These are phyloP conservation scores for Epichloe uncinata DNA, from an alignment of 2,329 filamentous ascomycete genomes.

Conservation along the genomic window DNA sequence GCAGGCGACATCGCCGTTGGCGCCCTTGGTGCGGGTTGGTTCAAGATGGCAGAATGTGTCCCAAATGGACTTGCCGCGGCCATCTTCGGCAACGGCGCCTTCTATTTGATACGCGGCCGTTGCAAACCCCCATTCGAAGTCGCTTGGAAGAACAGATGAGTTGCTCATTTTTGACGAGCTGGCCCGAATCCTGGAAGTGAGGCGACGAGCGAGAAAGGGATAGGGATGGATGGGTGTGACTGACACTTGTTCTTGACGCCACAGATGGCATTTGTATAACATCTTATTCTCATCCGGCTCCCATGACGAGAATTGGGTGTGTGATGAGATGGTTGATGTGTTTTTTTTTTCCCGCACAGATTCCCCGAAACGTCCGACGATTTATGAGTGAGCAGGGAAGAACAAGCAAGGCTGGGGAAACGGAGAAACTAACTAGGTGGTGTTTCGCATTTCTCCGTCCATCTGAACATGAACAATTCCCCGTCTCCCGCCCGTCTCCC, in stretches of 20 bases:
- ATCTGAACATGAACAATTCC: too few species aligned
- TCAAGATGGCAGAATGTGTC: slow-evolving; percentile 28
- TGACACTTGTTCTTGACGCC: too few species aligned
- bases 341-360: too few species aligned
- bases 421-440: background rate
- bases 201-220: background rate
- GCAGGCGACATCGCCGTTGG: slow-evolving; percentile 33
- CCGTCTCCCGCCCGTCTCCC: too few species aligned
- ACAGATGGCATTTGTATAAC: background rate
- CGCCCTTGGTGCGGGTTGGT: slow-evolving; percentile 25
- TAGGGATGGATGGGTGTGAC: too few species aligned
- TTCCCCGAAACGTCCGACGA: too few species aligned
- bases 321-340: too few species aligned
- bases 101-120: slow-evolving; percentile 33
- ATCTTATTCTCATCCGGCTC: background rate
- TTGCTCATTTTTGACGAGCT: slow-evolving; percentile 3
- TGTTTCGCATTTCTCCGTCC: background rate
- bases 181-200: background rate
- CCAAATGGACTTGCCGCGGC: slow-evolving; percentile 30
- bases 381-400: background rate
- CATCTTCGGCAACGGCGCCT: slow-evolving; percentile 26
- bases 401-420: background rate
- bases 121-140: slow-evolving; percentile 28
- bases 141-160: slow-evolving; percentile 15
- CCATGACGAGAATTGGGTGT: background rate